These are phyloP conservation scores for Penicillium expansum DNA, from an alignment of 2,329 filamentous ascomycete species.

Conservation along the genomic window DNA sequence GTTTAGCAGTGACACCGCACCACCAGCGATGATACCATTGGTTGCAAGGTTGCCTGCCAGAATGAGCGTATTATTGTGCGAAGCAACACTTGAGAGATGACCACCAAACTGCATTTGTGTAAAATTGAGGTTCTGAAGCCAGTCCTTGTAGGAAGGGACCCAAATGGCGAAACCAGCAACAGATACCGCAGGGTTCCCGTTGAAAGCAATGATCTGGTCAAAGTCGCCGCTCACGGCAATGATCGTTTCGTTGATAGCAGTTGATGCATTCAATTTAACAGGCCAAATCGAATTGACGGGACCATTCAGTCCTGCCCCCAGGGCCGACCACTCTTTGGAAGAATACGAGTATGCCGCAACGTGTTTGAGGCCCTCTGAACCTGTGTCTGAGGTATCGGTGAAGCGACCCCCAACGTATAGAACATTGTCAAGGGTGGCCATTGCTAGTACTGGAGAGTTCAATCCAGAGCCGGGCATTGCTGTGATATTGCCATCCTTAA, in stretches of 20 bases:
- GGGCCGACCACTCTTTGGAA: conserved; percentile 68
- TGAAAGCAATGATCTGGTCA: conserved; percentile 65
- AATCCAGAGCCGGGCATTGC: conserved; percentile 69
- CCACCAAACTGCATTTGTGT: conserved; percentile 68
- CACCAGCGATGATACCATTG: conserved; percentile 68
- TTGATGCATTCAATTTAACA: conserved; percentile 74
- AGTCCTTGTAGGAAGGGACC: conserved; percentile 81
- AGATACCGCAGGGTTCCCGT: conserved; percentile 57
- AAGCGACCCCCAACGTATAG: conserved; percentile 87
- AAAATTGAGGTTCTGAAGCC: conserved; percentile 75
- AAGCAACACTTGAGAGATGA: conserved; percentile 67
- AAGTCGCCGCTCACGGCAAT: conserved; percentile 82
- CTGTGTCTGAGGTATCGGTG: conserved; percentile 64
- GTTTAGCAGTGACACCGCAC: conserved; percentile 64
- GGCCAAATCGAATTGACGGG: conserved; percentile 71
- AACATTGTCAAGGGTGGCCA: conserved; percentile 63
- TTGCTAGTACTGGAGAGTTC: conserved; percentile 71
- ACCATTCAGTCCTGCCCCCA: conserved; percentile 85
- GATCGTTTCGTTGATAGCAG: conserved; percentile 65
- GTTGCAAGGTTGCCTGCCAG: conserved; percentile 83
- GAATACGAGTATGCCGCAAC: conserved; percentile 72
- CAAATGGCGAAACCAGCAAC: conserved; percentile 83
- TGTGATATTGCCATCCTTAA: conserved; percentile 62
- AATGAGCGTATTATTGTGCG: conserved; percentile 57
- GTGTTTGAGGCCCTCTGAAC: conserved; percentile 65